Evolutionary conservation across 2,329 filamentous ascomycete species (phyloP).

Genomic region (Penicillium sp.): DNA sequence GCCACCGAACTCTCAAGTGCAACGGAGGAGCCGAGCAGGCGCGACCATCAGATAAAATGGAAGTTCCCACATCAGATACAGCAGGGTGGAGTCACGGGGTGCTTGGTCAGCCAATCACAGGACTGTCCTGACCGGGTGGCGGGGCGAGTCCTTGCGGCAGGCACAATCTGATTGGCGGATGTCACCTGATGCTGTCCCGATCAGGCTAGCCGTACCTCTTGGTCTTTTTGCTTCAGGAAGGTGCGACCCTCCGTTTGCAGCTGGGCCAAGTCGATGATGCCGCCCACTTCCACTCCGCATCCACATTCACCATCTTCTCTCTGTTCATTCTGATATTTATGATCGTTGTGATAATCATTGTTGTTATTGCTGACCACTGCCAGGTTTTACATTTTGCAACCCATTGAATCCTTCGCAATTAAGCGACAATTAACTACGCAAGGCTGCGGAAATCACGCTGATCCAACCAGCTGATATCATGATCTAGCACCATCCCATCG

Average conservation of each 20-base stretch:
- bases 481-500: not conserved
- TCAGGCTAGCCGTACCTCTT: not conserved
- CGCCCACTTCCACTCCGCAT: too few species aligned
- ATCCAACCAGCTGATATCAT: not conserved
- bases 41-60: not conserved
- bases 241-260: slow-evolving; percentile 1
- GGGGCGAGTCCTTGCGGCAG: not conserved
- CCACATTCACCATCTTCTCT: too few species aligned
- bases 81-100: not conserved
- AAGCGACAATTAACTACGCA: slow-evolving; percentile 1
- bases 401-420: not conserved
- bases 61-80: too few species aligned
- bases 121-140: too few species aligned
- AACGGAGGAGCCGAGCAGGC: not conserved
- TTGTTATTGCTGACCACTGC: too few species aligned
- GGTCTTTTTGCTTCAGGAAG: not conserved
- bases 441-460: not conserved
- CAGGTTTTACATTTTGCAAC: too few species aligned
- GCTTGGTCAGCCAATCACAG: not conserved
- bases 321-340: not conserved
- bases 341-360: too few species aligned
- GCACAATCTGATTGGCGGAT: not conserved
- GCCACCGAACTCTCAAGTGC: not conserved
- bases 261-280: not conserved
- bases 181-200: not conserved